Evolutionary conservation across 257 asterid genomes (phyloP).

Genomic region (Scutellaria galericulata): DNA sequence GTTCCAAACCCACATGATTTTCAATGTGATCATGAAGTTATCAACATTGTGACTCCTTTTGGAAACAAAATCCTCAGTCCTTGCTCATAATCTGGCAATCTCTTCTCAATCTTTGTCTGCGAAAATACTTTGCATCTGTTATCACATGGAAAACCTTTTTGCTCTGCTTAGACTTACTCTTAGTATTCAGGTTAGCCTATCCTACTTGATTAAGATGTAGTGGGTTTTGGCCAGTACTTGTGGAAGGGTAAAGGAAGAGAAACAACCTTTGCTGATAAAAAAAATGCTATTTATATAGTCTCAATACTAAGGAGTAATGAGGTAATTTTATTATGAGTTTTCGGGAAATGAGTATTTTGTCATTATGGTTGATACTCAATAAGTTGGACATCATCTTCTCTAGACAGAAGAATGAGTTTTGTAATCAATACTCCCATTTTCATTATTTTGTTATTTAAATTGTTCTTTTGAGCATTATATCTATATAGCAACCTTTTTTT

Average conservation of each 20-base stretch:
- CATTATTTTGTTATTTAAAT: background rate
- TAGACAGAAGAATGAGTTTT: background rate
- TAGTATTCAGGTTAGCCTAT: background rate
- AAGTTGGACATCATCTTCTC: slow-evolving; percentile 17
- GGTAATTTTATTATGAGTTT: background rate
- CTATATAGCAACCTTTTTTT: background rate
- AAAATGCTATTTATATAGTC: background rate
- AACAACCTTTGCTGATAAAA: background rate
- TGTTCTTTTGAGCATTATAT: slow-evolving; percentile 15
- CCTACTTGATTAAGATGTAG: background rate
- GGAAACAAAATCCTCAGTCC: too few relatives aligned
- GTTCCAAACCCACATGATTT: too few relatives aligned
- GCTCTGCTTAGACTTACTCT: background rate
- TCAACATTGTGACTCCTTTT: too few relatives aligned
- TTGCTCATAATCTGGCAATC: background rate
- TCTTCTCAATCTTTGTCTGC: background rate
- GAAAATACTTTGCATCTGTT: too few relatives aligned
- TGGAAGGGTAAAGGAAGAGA: background rate
- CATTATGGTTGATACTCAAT: background rate
- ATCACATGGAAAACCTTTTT: background rate
- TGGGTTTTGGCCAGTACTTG: background rate
- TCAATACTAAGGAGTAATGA: background rate
- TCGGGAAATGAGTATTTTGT: background rate
- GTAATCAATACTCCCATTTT: background rate
- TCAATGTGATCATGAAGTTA: too few relatives aligned